A percentile compares a stretch with the other conserved stretches of the same genome.
These are phyloP conservation scores for Penstemon davidsonii DNA, from an alignment of 257 asterid species.

Conservation along the genomic window DNA sequence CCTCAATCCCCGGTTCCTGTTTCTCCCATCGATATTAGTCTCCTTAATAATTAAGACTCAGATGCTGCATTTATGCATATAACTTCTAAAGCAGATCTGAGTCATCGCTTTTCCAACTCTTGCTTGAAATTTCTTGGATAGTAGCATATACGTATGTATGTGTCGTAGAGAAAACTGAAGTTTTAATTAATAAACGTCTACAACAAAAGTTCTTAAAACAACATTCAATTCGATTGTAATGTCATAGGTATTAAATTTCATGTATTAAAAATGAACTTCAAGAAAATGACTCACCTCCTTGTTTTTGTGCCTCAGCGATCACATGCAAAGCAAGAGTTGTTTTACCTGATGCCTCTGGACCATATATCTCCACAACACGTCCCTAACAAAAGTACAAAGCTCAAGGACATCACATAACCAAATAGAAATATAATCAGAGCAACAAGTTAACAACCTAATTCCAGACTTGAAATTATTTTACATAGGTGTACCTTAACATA, in stretches of 20 bases:
- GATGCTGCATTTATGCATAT: background rate
- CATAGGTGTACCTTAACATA: background rate
- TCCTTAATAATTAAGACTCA: background rate
- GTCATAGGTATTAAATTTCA: background rate
- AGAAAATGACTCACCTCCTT: conserved; percentile 62
- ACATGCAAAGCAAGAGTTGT: conserved; percentile 96
- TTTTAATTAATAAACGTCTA: background rate
- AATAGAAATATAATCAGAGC: background rate
- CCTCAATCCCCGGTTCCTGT: background rate
- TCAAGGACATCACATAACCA: conserved; percentile 19
- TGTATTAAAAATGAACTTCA: background rate
- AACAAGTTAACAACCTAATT: background rate
- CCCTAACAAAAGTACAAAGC: conserved; percentile 50
- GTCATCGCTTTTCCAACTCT: background rate
- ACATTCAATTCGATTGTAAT: background rate
- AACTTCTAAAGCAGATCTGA: background rate
- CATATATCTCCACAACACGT: conserved; percentile 93
- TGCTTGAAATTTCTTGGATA: background rate
- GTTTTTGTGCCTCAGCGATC: conserved; percentile 93
- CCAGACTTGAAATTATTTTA: conserved; percentile 4
- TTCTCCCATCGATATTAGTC: background rate
- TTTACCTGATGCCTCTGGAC: conserved; percentile 98
- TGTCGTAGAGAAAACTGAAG: background rate
- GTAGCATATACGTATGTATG: background rate
- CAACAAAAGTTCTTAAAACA: background rate